A percentile compares a stretch with the other conserved stretches of the same genome.
Evolutionary conservation across 352 stramenopile species (phyloP).

Genomic region (Phytopythium ostracodes): DNA sequence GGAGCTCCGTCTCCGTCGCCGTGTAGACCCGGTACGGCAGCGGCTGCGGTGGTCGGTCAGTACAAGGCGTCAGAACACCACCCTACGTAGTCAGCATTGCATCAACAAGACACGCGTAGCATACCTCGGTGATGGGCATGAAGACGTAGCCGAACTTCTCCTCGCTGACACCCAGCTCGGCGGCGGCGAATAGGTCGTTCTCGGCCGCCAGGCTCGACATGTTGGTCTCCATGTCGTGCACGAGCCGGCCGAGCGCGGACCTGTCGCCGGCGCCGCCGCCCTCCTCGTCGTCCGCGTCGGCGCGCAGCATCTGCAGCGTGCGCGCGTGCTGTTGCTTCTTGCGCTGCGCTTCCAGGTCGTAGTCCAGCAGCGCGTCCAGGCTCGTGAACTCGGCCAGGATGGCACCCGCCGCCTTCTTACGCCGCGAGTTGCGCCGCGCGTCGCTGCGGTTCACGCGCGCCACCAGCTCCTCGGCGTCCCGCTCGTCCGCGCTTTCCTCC

Average conservation of each 20-base stretch:
- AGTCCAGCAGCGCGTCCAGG: conserved; percentile 67
- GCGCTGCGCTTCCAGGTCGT: conserved; percentile 52
- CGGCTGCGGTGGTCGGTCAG: conserved; percentile 15
- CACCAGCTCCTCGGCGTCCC: conserved; percentile 35
- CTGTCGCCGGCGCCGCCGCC: conserved; percentile 10
- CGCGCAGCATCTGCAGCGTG: conserved; percentile 53
- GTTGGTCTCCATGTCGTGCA: conserved; percentile 67
- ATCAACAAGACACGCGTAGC: too few relatives aligned
- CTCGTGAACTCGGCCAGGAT: conserved; percentile 69
- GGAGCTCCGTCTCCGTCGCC: conserved; percentile 45
- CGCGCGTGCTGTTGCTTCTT: conserved; percentile 49
- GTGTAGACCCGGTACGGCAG: conserved; percentile 54
- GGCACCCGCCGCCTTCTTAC: conserved; percentile 26
- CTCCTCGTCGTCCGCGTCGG: conserved; percentile 29
- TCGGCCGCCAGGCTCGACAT: conserved; percentile 68
- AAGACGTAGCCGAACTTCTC: conserved; percentile 87
- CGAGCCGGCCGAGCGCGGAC: conserved; percentile 50
- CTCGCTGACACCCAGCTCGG: conserved; percentile 31
- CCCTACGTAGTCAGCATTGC: too few relatives aligned
- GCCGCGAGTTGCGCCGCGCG: conserved; percentile 24
- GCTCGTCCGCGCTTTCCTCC: conserved; percentile 14
- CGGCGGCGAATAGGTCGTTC: conserved; percentile 46
- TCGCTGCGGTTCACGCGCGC: conserved; percentile 40
- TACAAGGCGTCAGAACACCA: too few relatives aligned
- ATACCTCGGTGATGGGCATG: conserved; percentile 63